phyloP scores from a whole-genome alignment of 306 rosid species.

The Sicyos baderoa region DNA sequence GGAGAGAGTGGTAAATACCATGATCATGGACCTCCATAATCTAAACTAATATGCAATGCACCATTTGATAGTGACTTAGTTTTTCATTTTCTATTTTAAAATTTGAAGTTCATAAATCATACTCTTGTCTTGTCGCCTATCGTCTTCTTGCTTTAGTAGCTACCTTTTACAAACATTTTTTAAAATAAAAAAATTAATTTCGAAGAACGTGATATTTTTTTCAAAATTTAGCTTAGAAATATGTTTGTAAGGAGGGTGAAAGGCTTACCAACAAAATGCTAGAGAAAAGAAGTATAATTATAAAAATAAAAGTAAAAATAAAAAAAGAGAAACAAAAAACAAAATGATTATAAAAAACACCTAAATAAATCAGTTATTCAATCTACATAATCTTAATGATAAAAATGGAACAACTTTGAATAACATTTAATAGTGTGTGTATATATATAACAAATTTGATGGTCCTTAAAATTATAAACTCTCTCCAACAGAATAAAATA shows the following conservation, averaged over 20 bases:
- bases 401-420: neutral
- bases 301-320: no score
- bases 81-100: neutral
- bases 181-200: no score
- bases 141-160: no score
- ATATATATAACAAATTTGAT: neutral
- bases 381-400: neutral
- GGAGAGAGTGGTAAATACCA: neutral
- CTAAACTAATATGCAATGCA: neutral
- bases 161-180: no score
- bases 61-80: neutral
- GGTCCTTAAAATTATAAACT: slow-evolving; percentile 6
- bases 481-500: neutral
- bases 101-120: no score
- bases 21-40: slow-evolving; percentile 2
- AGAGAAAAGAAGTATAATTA: no score
- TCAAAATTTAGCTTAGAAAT: no score
- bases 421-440: neutral
- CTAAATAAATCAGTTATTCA: neutral
- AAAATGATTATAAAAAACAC: neutral
- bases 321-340: no score
- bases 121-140: no score
- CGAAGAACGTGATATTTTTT: no score
- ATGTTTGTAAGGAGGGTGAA: no score
- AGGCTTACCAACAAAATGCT: no score